phyloP scores from a whole-genome alignment of 192 early-diverging fungal genomes.

The Phycomyces nitens region DNA sequence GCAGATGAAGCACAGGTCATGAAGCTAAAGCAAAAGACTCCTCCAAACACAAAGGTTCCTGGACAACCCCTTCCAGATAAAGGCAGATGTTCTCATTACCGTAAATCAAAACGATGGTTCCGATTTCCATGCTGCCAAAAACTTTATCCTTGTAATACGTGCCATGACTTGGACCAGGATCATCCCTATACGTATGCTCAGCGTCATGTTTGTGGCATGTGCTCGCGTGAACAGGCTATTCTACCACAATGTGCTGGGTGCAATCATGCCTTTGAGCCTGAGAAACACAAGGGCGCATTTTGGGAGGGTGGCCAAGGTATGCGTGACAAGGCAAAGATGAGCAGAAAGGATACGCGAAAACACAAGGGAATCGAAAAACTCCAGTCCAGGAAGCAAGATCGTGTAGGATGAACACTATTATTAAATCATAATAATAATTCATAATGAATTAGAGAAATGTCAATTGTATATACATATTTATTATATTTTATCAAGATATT shows the following conservation, averaged over 20 bases:
- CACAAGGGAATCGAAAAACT: slow-evolving; percentile 24
- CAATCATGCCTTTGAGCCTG: slow-evolving; percentile 57
- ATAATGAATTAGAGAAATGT: too few relatives aligned
- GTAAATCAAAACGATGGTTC: slow-evolving; percentile 85
- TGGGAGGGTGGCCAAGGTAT: slow-evolving; percentile 93
- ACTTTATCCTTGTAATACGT: slow-evolving; percentile 78
- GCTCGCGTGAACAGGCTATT: slow-evolving; percentile 74
- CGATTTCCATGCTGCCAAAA: slow-evolving; percentile 90
- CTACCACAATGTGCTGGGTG: slow-evolving; percentile 55
- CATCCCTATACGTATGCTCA: slow-evolving; percentile 65
- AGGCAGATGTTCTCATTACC: slow-evolving; percentile 82
- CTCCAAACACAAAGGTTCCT: slow-evolving; percentile 39
- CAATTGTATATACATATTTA: too few relatives aligned
- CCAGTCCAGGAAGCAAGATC: slow-evolving; percentile 28
- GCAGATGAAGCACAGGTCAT: slow-evolving; percentile 15
- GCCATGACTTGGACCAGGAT: slow-evolving; percentile 75
- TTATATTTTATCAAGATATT: too few relatives aligned
- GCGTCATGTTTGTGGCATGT: slow-evolving; percentile 80
- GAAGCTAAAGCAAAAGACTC: slow-evolving; percentile 51
- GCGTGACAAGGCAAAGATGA: slow-evolving; percentile 70
- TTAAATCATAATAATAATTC: too few relatives aligned
- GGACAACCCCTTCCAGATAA: slow-evolving; percentile 72
- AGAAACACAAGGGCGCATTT: slow-evolving; percentile 55
- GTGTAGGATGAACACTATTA: slow-evolving; percentile 1
- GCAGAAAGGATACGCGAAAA: slow-evolving; percentile 50